Percentiles rank a stretch among this genome's conserved stretches.
phyloP scores from a whole-genome alignment of 1,139 yeast species.

The Geotrichum siamense region DNA sequence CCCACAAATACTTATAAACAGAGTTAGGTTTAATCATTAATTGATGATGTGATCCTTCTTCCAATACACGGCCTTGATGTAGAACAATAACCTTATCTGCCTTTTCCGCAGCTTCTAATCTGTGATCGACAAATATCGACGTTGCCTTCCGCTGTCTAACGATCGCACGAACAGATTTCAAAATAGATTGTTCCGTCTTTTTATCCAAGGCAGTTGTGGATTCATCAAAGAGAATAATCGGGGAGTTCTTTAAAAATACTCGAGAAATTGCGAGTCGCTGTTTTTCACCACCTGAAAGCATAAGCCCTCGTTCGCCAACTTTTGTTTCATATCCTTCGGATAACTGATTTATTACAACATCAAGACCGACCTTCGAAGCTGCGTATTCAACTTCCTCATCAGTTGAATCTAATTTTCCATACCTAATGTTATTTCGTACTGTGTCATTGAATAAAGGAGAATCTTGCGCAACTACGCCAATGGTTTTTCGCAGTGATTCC shows the following conservation, averaged over 20 bases:
- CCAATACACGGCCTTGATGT: slow-evolving; percentile 68
- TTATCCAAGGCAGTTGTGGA: slow-evolving; percentile 97
- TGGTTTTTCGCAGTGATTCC: slow-evolving; percentile 61
- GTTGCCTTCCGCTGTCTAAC: slow-evolving; percentile 57
- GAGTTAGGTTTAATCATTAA: slow-evolving; percentile 50
- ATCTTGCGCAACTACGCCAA: slow-evolving; percentile 97
- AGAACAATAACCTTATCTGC: slow-evolving; percentile 89
- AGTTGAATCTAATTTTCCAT: slow-evolving; percentile 70
- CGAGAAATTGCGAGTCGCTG: slow-evolving; percentile 93
- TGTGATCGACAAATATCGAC: slow-evolving; percentile 86
- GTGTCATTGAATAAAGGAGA: slow-evolving; percentile 93
- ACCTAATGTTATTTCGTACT: slow-evolving; percentile 76
- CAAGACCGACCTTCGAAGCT: slow-evolving; percentile 63
- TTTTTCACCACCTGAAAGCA: slow-evolving; percentile 99
- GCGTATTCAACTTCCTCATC: slow-evolving; percentile 64
- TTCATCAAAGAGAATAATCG: slow-evolving; percentile 91
- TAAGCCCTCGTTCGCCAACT: slow-evolving; percentile 96
- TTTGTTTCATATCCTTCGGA: slow-evolving; percentile 81
- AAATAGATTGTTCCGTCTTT: slow-evolving; percentile 81
- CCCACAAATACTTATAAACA: slow-evolving; percentile 76
- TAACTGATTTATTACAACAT: slow-evolving; percentile 53
- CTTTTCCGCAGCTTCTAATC: slow-evolving; percentile 89
- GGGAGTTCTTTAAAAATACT: slow-evolving; percentile 71
- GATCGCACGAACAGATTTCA: slow-evolving; percentile 61
- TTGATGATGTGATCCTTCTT: slow-evolving; percentile 73